Evolutionary conservation across 345 rosid genomes (phyloP), one percentile per base, ranked within the genome.

Genomic region (Brassica carinata): DNA sequence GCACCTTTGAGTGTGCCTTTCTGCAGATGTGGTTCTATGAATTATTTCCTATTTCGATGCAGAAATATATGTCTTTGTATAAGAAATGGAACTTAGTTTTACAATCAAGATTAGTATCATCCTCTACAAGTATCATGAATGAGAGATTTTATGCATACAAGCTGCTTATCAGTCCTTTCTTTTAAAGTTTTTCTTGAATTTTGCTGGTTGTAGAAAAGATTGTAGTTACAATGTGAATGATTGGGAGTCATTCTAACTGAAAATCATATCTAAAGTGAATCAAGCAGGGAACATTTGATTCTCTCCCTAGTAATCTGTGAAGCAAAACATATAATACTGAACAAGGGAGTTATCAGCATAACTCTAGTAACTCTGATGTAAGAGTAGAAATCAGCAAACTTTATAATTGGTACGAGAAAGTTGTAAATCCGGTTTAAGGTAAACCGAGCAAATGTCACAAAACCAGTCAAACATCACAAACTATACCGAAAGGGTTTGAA

Each of bases 31-130:
- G 23, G 23, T 19, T 19, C 23, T 19, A 19, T 19, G 23, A 19
- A 19, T 19, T 19, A 19, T 19, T 19, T 19, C 23, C 23, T 19
- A 19, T 19, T 19, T 19, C 23, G 23, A 19, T 19, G 23, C 23
- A 19, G 23, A 19, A 19, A 19, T 19, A 19, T 19, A 19, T 19
- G 23, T 19, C 1, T 70, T 70, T 23, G 57, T 71, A 51, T 26
- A 10, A 71, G 64, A 51, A 1, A 64, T 34, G 58, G 40, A 71
- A 65, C 77, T 63, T 62, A 45, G 65, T 15, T n/a, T 53, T 53
- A 53, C 59, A 53, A 2, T n/a, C 59, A 15, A 53, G n/a, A 53
- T 2, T n/a, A 51, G 18, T 51, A n/a, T 14, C 18, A n/a, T 14
- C 58, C 58, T 51, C 59, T 53, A n/a, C 59, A 15, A 15, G 59